A percentile compares a stretch with the other conserved stretches of the same genome.
phyloP scores from a whole-genome alignment of 768 basidiomycete species.

The Kwoniella dejecticola region DNA sequence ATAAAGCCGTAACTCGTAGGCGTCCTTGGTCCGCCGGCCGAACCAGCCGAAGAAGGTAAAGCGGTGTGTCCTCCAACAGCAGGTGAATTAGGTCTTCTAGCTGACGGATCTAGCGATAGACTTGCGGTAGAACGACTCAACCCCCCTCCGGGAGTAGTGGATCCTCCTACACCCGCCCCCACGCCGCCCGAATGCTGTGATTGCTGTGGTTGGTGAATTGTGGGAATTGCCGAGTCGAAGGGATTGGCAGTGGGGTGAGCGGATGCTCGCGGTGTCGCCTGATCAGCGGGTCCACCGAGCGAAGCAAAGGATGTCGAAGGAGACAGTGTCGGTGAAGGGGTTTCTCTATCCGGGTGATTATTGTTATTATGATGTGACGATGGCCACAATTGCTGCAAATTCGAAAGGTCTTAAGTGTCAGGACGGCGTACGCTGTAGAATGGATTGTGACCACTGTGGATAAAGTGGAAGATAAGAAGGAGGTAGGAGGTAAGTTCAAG shows the following conservation, averaged over 20 bases:
- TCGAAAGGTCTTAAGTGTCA: not conserved
- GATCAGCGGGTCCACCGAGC: constrained; percentile 47
- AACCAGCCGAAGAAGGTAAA: not conserved
- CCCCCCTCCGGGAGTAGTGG: constrained; percentile 15
- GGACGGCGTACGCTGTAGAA: too few relatives aligned
- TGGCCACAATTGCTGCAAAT: constrained; percentile 36
- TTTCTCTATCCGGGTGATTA: constrained; percentile 20
- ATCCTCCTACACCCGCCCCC: constrained; percentile 6
- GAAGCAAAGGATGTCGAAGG: constrained; percentile 46
- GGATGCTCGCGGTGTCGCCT: constrained; percentile 52
- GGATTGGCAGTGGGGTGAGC: constrained; percentile 39
- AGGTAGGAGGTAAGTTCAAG: not conserved
- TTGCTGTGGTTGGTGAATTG: constrained; percentile 8
- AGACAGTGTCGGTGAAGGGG: constrained; percentile 40
- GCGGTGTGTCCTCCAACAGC: constrained; percentile 10
- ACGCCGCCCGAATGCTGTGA: constrained; percentile 1
- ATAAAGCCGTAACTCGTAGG: constrained; percentile 44
- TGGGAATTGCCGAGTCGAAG: constrained; percentile 35
- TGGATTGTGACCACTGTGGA: not conserved
- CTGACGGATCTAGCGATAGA: constrained; percentile 33
- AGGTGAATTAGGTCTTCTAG: constrained; percentile 25
- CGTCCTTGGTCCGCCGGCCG: constrained; percentile 38
- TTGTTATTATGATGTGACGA: constrained; percentile 23
- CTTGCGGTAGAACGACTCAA: constrained; percentile 29
- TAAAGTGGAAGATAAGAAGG: constrained; percentile 1